Percentiles rank a stretch among this genome's conserved stretches.
These are phyloP conservation scores for Kazachstania kunashirensis DNA, from an alignment of 805 yeast genomes.

Conservation along the genomic window DNA sequence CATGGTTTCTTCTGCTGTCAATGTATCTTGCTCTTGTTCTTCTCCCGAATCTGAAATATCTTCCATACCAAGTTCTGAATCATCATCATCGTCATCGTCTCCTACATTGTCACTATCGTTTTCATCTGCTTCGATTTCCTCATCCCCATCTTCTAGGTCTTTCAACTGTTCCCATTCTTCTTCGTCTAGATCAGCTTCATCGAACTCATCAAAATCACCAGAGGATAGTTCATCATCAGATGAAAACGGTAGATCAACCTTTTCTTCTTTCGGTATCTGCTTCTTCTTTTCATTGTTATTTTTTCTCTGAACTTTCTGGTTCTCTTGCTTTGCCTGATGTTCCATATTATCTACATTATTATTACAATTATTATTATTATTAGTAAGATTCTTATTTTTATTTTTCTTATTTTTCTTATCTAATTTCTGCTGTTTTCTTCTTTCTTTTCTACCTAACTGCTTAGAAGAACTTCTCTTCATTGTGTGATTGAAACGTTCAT, in stretches of 20 bases:
- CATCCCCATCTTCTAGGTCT: slow-evolving; percentile 20
- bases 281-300: no score
- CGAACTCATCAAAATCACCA: slow-evolving; percentile 36
- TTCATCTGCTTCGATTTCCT: slow-evolving; percentile 8
- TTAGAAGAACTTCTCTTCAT: slow-evolving; percentile 26
- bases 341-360: no score
- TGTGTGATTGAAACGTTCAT: slow-evolving; percentile 28
- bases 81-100: slow-evolving; percentile 13
- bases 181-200: slow-evolving; percentile 32
- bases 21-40: slow-evolving; percentile 24
- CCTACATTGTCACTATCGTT: slow-evolving; percentile 9
- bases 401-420: slow-evolving; percentile 26
- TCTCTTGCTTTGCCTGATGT: no score
- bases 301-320: no score
- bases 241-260: slow-evolving; percentile 29
- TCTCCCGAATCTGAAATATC: no score
- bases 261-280: no score
- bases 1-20: slow-evolving; percentile 27
- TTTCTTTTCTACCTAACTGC: slow-evolving; percentile 33
- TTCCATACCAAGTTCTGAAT: no score
- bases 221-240: slow-evolving; percentile 36
- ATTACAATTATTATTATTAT: background rate
- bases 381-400: background rate
- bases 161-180: slow-evolving; percentile 27
- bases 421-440: slow-evolving; percentile 33